Evolutionary conservation across 306 rosid species (phyloP).

Genomic region (Prunus campanulata): DNA sequence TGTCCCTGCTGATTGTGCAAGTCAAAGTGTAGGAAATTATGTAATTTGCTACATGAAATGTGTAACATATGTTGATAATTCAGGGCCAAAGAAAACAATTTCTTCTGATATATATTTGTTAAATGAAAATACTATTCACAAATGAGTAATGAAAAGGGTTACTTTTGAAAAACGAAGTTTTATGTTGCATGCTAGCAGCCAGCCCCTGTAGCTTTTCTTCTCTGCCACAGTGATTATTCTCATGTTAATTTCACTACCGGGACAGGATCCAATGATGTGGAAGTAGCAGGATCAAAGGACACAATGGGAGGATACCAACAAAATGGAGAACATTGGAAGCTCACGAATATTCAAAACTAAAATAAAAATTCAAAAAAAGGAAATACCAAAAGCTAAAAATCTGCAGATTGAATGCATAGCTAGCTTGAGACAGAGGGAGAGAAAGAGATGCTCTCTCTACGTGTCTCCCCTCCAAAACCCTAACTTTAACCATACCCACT

Average conservation of each 20-base stretch:
- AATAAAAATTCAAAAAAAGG: background rate
- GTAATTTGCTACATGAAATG: slow-evolving; percentile 26
- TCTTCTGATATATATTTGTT: background rate
- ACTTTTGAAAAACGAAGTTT: too few relatives aligned
- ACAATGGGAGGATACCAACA: too few relatives aligned
- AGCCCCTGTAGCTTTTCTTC: too few relatives aligned
- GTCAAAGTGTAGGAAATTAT: background rate
- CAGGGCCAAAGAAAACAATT: background rate
- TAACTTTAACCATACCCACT: slow-evolving; percentile 24
- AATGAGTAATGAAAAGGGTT: too few relatives aligned
- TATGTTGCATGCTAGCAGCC: too few relatives aligned
- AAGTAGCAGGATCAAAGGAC: background rate
- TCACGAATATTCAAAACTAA: background rate
- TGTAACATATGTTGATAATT: slow-evolving; percentile 7
- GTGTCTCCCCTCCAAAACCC: slow-evolving; percentile 40
- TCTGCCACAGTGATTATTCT: too few relatives aligned
- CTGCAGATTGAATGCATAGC: background rate
- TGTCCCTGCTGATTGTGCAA: background rate
- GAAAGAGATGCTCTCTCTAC: slow-evolving; percentile 57
- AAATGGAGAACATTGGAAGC: too few relatives aligned
- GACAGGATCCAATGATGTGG: background rate
- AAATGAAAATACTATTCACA: background rate
- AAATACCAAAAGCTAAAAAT: background rate
- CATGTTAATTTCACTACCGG: background rate
- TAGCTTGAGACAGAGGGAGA: background rate